A percentile compares a stretch with the other conserved stretches of the same genome.
Conservation (phyloP, 768 basidiomycete species). For the Boletus pseudo-olivaceus region DNA sequence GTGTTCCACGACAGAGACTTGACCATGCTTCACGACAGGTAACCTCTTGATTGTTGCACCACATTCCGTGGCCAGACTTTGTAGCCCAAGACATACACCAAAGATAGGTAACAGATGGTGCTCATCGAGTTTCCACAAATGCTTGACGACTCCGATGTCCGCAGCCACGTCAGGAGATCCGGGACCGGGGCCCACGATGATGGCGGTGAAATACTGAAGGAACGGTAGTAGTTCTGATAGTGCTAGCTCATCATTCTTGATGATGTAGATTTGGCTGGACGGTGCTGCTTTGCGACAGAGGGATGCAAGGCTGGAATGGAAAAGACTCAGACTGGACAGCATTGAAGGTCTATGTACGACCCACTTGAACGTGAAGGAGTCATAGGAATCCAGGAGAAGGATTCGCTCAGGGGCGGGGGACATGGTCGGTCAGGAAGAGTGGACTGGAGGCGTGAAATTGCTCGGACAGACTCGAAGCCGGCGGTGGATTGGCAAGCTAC, state of each 20-base stretch:
- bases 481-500: neutral
- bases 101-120: conserved; percentile 62
- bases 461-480: neutral
- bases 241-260: conserved; percentile 66
- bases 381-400: conserved; percentile 78
- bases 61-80: conserved; percentile 65
- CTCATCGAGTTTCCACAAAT: conserved; percentile 64
- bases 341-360: conserved; percentile 23
- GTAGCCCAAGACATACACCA: conserved; percentile 80
- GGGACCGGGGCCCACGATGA: conserved; percentile 78
- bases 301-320: conserved; percentile 58
- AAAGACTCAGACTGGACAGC: conserved; percentile 1
- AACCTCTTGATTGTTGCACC: conserved; percentile 62
- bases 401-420: conserved; percentile 42
- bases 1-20: conserved; percentile 64
- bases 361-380: conserved; percentile 87
- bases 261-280: conserved; percentile 57
- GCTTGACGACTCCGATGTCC: conserved; percentile 67
- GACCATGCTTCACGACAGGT: conserved; percentile 73
- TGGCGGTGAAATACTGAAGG: conserved; percentile 60
- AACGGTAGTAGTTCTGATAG: conserved; percentile 48
- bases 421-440: conserved; percentile 21
- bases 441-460: neutral
- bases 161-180: conserved; percentile 62
- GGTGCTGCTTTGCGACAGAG: conserved; percentile 64